Percentiles rank a stretch among this genome's conserved stretches.
phyloP scores from a whole-genome alignment of 345 rosid species.

The Passiflora organensis region DNA sequence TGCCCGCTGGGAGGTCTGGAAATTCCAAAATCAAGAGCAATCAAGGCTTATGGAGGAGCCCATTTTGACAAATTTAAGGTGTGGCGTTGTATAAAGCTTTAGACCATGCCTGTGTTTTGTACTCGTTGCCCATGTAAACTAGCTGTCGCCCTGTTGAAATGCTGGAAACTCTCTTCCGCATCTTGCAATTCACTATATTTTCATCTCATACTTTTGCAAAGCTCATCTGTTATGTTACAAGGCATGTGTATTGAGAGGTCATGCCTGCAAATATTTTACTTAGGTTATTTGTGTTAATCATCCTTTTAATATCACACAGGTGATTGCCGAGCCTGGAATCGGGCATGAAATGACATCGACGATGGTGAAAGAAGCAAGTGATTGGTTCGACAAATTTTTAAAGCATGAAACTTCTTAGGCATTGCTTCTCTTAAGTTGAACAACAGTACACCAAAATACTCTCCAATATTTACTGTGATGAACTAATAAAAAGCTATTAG shows the following conservation, averaged over 20 bases:
- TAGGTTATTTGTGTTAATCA: background rate
- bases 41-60: slow-evolving; percentile 41
- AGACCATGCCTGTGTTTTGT: no score
- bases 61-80: slow-evolving; percentile 49
- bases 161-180: no score
- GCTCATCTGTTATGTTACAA: no score
- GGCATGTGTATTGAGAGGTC: background rate
- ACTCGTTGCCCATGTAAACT: no score
- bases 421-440: no score
- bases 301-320: slow-evolving; percentile 34
- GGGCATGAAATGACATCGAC: slow-evolving; percentile 58
- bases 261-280: background rate
- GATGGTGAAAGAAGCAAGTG: slow-evolving; percentile 77
- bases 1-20: slow-evolving; percentile 68
- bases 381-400: slow-evolving; percentile 65
- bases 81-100: background rate
- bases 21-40: slow-evolving; percentile 38
- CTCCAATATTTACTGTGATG: no score
- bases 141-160: no score
- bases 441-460: no score
- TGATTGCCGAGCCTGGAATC: slow-evolving; percentile 54
- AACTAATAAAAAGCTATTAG: no score
- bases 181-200: no score
- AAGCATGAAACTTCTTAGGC: slow-evolving; percentile 18
- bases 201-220: no score